A percentile compares a stretch with the other conserved stretches of the same genome.
phyloP scores from a whole-genome alignment of 2,329 filamentous ascomycete genomes.

The Eurotiales sp. region DNA sequence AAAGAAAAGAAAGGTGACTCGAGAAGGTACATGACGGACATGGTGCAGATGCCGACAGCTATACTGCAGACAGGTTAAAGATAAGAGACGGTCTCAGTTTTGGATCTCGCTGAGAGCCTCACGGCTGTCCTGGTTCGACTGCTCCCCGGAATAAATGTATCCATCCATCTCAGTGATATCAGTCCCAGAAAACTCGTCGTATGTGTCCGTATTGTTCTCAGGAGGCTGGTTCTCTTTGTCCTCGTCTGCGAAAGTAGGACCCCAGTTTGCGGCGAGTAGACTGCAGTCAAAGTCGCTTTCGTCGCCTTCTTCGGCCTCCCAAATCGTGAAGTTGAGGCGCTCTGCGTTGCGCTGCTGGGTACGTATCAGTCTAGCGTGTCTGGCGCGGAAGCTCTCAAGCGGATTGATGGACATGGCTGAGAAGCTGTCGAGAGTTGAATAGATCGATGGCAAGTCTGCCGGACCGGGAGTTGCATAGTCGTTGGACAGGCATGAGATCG shows the following conservation, averaged over 20 bases:
- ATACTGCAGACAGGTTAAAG: too few relatives aligned
- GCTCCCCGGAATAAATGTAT: neutral
- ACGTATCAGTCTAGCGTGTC: neutral
- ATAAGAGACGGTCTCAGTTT: neutral
- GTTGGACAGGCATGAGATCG: too few relatives aligned
- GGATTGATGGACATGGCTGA: neutral
- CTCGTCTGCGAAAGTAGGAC: neutral
- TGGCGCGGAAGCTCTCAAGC: neutral
- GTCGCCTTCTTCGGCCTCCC: neutral
- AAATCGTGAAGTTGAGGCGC: neutral
- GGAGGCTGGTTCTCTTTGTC: slow-evolving; percentile 1
- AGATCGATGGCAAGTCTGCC: neutral
- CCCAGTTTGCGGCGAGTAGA: neutral
- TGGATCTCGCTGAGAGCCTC: neutral
- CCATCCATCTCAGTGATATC: neutral
- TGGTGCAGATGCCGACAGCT: too few relatives aligned
- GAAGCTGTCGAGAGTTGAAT: neutral
- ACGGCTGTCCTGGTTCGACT: neutral
- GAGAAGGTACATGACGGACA: neutral
- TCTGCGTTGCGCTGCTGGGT: neutral
- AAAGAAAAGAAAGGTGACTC: too few relatives aligned
- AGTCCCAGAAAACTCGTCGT: neutral
- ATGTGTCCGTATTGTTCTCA: neutral
- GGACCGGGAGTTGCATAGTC: too few relatives aligned
- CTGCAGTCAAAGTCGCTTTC: neutral